Evolutionary conservation across 2,329 filamentous ascomycete genomes (phyloP).

Genomic region (Fusarium aywerte): DNA sequence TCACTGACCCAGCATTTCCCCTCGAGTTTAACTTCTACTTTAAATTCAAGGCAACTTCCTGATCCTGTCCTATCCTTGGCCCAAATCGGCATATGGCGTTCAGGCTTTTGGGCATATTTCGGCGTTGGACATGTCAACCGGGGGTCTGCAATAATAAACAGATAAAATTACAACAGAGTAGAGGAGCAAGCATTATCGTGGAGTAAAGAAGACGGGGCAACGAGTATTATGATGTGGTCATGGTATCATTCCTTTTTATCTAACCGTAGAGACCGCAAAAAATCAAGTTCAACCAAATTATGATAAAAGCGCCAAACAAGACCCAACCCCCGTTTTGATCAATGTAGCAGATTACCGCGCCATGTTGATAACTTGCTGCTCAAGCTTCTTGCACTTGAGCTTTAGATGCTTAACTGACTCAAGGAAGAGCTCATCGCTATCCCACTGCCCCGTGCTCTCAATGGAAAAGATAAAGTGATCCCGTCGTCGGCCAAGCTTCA

Average conservation of each 20-base stretch:
- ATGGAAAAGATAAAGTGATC: slow-evolving; percentile 98
- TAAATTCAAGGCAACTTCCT: slow-evolving; percentile 54
- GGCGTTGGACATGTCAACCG: slow-evolving; percentile 43
- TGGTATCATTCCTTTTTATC: slow-evolving; percentile 52
- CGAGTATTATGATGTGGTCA: slow-evolving; percentile 42
- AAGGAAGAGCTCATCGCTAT: slow-evolving; percentile 92
- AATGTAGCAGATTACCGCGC: slow-evolving; percentile 55
- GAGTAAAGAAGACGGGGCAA: slow-evolving; percentile 12
- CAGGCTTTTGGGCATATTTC: slow-evolving; percentile 41
- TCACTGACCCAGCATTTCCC: slow-evolving; percentile 90
- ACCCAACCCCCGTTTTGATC: slow-evolving; percentile 28
- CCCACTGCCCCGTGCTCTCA: slow-evolving; percentile 94
- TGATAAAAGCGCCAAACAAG: slow-evolving; percentile 41
- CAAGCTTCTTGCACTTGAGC: slow-evolving; percentile 80
- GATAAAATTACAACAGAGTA: slow-evolving; percentile 8
- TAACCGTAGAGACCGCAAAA: slow-evolving; percentile 45
- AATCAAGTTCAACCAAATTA: slow-evolving; percentile 32
- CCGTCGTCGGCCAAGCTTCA: slow-evolving; percentile 86
- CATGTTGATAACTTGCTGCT: slow-evolving; percentile 76
- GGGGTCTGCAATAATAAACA: slow-evolving; percentile 12
- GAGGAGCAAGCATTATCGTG: slow-evolving; percentile 50
- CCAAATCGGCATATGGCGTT: slow-evolving; percentile 32
- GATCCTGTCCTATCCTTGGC: slow-evolving; percentile 16
- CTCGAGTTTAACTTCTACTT: slow-evolving; percentile 72
- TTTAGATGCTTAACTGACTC: slow-evolving; percentile 88